A percentile compares a stretch with the other conserved stretches of the same genome.
phyloP scores from a whole-genome alignment of 2,329 filamentous ascomycete species.

The Orbilia quercus region DNA sequence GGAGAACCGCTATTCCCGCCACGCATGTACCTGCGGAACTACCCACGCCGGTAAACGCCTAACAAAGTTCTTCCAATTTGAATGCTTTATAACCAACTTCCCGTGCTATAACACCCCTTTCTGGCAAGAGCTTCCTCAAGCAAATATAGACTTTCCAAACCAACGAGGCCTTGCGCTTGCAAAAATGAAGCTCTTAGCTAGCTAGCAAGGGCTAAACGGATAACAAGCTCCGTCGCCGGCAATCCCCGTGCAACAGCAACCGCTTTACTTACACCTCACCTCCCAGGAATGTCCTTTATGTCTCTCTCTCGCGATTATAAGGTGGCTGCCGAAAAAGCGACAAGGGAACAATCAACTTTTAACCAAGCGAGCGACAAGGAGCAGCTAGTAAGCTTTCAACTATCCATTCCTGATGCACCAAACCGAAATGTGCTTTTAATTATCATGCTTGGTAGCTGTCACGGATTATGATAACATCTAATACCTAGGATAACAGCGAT shows the following conservation, averaged over 20 bases:
- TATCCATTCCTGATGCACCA: conserved; percentile 40
- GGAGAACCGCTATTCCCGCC: conserved; percentile 17
- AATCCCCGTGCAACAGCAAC: conserved; percentile 54
- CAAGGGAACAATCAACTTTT: conserved; percentile 55
- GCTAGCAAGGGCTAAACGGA: conserved; percentile 45
- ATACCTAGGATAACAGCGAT: not conserved
- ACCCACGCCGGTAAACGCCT: conserved; percentile 20
- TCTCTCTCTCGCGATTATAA: conserved; percentile 24
- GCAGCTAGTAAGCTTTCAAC: conserved; percentile 36
- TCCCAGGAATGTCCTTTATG: not conserved
- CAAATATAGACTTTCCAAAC: conserved; percentile 33
- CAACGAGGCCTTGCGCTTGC: not conserved
- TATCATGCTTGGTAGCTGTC: conserved; percentile 20
- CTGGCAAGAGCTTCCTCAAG: conserved; percentile 47
- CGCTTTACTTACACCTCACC: conserved; percentile 5
- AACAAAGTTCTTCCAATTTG: conserved; percentile 26
- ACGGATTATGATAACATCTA: conserved; percentile 29
- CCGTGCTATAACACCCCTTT: conserved; percentile 25
- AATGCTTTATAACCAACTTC: conserved; percentile 27
- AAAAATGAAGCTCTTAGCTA: too few relatives aligned
- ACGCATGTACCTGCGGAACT: conserved; percentile 49
- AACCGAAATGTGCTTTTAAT: conserved; percentile 27
- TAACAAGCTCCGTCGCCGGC: conserved; percentile 53
- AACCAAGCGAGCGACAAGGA: conserved; percentile 56
- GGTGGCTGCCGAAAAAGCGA: conserved; percentile 56